phyloP scores from a whole-genome alignment of 495 filamentous ascomycete genomes.

The Neurospora africana region DNA sequence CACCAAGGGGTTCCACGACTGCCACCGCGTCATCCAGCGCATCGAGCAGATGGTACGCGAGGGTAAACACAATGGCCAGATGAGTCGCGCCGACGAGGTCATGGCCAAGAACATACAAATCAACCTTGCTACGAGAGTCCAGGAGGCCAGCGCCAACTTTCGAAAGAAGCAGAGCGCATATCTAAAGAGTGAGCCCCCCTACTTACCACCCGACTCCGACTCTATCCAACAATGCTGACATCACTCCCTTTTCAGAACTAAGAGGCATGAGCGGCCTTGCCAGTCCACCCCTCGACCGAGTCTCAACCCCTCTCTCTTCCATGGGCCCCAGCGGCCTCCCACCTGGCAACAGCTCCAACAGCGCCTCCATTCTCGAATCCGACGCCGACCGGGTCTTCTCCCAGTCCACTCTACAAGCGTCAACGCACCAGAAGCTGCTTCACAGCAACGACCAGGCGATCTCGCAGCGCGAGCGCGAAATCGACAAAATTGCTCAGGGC shows the following conservation, averaged over 20 bases:
- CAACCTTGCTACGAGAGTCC: conserved; percentile 72
- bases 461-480: conserved; percentile 88
- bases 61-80: conserved; percentile 51
- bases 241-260: conserved; percentile 49
- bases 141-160: conserved; percentile 87
- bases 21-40: conserved; percentile 75
- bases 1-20: conserved; percentile 78
- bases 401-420: conserved; percentile 73
- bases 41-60: conserved; percentile 79
- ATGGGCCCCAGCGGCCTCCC: neutral
- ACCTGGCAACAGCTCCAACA: conserved; percentile 26
- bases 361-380: conserved; percentile 78
- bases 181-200: conserved; percentile 61
- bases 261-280: conserved; percentile 55
- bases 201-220: neutral
- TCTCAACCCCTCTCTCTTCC: conserved; percentile 47
- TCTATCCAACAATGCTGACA: neutral
- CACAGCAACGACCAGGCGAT: conserved; percentile 78
- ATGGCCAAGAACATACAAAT: conserved; percentile 97
- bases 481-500: conserved; percentile 93
- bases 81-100: conserved; percentile 74
- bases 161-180: conserved; percentile 96
- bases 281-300: conserved; percentile 32
- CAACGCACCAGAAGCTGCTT: conserved; percentile 49
- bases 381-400: conserved; percentile 88